Evolutionary conservation across 257 asterid genomes (phyloP).

Genomic region (Solanum bulbocastanum): DNA sequence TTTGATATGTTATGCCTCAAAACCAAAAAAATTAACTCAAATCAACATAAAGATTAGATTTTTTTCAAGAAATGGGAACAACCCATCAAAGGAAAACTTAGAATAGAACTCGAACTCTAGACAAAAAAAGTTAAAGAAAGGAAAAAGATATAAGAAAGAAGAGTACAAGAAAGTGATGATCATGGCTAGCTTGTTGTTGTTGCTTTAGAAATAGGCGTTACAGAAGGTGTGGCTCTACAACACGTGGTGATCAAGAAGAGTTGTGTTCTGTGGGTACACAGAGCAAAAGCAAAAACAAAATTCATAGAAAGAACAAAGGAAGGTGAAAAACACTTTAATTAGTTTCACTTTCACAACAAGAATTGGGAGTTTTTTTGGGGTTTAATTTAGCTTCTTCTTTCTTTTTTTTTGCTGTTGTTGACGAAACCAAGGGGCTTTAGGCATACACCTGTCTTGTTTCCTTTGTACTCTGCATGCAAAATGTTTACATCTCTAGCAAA

Average conservation of each 20-base stretch:
- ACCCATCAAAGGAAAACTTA: neutral
- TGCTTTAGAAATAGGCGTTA: slow-evolving; percentile 1
- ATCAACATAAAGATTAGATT: neutral
- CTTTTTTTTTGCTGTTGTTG: neutral
- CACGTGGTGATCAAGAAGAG: slow-evolving; percentile 45
- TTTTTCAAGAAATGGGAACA: neutral
- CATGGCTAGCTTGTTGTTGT: neutral
- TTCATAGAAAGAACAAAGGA: neutral
- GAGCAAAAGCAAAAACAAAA: slow-evolving; percentile 1
- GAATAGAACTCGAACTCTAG: neutral
- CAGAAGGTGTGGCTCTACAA: slow-evolving; percentile 8
- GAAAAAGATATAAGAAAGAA: neutral
- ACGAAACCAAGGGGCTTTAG: neutral
- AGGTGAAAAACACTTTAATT: neutral
- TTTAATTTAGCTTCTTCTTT: neutral
- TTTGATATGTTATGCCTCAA: neutral
- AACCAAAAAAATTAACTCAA: neutral
- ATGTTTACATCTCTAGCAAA: neutral
- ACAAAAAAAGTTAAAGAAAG: neutral
- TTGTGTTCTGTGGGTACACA: slow-evolving; percentile 5
- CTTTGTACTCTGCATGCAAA: neutral
- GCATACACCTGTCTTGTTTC: neutral
- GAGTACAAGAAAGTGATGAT: neutral
- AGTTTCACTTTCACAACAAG: neutral
- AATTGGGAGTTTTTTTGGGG: neutral